Conservation (phyloP, 495 filamentous ascomycete genomes). For the Evernia prunastri region DNA sequence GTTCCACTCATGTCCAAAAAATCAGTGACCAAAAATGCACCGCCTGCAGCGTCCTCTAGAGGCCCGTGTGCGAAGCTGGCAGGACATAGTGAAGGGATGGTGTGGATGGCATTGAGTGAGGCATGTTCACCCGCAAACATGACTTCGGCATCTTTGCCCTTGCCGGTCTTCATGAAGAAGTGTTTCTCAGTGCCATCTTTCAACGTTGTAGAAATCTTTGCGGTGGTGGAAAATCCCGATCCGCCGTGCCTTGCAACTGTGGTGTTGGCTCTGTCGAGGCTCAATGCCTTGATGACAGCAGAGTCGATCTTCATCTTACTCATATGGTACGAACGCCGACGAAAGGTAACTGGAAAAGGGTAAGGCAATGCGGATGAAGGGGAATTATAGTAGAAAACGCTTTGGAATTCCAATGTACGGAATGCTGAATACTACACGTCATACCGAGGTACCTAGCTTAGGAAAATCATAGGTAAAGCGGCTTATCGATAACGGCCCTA, state of each 20-base stretch:
- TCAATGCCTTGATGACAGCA: conserved; percentile 59
- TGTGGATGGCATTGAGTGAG: conserved; percentile 74
- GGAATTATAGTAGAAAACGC: no score
- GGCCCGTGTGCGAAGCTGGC: conserved; percentile 66
- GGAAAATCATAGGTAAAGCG: no score
- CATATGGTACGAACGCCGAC: neutral
- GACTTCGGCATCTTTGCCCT: conserved; percentile 52
- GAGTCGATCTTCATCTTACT: conserved; percentile 42
- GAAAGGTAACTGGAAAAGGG: neutral
- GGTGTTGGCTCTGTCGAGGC: conserved; percentile 50
- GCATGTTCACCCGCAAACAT: conserved; percentile 84
- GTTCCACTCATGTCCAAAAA: conserved; percentile 59
- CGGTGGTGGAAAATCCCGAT: conserved; percentile 67
- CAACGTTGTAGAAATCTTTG: conserved; percentile 53
- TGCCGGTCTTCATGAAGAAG: conserved; percentile 79
- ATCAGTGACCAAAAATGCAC: conserved; percentile 70
- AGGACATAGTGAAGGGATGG: conserved; percentile 69
- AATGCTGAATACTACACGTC: neutral
- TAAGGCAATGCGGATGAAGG: no score
- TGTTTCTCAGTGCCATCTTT: conserved; percentile 36
- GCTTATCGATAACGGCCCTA: neutral
- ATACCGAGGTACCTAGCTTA: no score
- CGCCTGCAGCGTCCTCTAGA: conserved; percentile 36
- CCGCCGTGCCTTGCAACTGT: conserved; percentile 60
- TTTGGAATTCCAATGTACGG: neutral